These are phyloP conservation scores for Dalbergia cultrata DNA, from an alignment of 306 rosid genomes.

Conservation along the genomic window DNA sequence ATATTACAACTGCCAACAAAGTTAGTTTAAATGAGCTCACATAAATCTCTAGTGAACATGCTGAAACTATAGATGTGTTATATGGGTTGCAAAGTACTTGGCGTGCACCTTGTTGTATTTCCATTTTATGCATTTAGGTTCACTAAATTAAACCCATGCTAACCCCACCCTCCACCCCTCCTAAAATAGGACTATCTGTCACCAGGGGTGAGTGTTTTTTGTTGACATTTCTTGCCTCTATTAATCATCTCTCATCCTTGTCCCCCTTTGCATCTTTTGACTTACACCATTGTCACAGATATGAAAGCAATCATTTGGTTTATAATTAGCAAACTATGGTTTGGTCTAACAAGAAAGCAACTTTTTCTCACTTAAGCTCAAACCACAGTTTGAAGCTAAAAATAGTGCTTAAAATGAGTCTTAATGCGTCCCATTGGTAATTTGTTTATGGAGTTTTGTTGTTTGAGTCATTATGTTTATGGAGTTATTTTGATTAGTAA, in stretches of 20 bases:
- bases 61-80: neutral
- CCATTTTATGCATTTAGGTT: neutral
- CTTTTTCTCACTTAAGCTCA: neutral
- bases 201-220: neutral
- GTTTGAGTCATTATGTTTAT: too few relatives aligned
- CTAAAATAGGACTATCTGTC: neutral
- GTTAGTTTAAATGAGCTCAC: neutral
- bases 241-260: conserved; percentile 7
- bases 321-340: neutral
- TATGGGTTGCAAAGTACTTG: neutral
- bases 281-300: neutral
- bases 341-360: too few relatives aligned
- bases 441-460: too few relatives aligned
- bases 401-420: too few relatives aligned
- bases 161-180: neutral
- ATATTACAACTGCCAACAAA: neutral
- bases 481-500: too few relatives aligned
- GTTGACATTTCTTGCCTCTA: neutral
- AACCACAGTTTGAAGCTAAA: too few relatives aligned
- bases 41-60: neutral
- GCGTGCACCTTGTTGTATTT: neutral
- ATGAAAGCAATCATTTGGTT: neutral
- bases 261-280: conserved; percentile 7
- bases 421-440: too few relatives aligned
- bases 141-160: neutral